Conservation (phyloP, 2,329 filamentous ascomycete genomes). For the Cordyceps militaris region DNA sequence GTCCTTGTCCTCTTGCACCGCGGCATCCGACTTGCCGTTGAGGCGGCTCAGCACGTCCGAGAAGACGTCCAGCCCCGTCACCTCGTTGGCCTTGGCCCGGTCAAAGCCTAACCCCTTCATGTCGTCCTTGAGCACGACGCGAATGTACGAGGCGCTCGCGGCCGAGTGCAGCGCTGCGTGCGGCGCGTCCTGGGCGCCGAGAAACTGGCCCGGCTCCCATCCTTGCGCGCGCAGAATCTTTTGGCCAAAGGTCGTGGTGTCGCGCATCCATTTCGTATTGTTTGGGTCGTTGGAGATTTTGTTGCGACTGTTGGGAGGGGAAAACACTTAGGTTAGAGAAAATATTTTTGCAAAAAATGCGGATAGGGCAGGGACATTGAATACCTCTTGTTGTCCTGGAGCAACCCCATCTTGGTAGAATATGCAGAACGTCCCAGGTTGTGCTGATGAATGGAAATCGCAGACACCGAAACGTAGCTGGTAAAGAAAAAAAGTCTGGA, state of each 20-base stretch:
- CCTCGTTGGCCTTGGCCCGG: constrained; percentile 63
- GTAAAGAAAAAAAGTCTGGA: constrained; percentile 13
- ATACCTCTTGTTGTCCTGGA: constrained; percentile 12
- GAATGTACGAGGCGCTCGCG: constrained; percentile 79
- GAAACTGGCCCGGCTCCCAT: constrained; percentile 77
- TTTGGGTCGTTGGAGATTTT: constrained; percentile 90
- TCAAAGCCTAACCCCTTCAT: constrained; percentile 83
- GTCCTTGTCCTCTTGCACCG: constrained; percentile 62
- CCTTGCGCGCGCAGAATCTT: constrained; percentile 82
- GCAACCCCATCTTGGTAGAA: constrained; percentile 10
- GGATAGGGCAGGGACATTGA: background rate
- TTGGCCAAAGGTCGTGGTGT: constrained; percentile 78
- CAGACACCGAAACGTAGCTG: background rate
- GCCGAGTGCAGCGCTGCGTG: constrained; percentile 72
- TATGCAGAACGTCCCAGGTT: background rate
- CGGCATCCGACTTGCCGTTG: constrained; percentile 77
- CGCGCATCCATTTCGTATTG: constrained; percentile 86
- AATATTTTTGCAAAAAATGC: no score
- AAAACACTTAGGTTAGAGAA: background rate
- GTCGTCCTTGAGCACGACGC: constrained; percentile 81
- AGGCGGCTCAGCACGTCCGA: constrained; percentile 79
- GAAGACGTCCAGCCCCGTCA: constrained; percentile 81
- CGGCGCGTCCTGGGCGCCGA: constrained; percentile 69
- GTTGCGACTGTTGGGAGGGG: constrained; percentile 28
- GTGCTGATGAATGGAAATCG: background rate